Conservation (phyloP, 805 yeast species). For the Saccharomycopsis olivae region DNA sequence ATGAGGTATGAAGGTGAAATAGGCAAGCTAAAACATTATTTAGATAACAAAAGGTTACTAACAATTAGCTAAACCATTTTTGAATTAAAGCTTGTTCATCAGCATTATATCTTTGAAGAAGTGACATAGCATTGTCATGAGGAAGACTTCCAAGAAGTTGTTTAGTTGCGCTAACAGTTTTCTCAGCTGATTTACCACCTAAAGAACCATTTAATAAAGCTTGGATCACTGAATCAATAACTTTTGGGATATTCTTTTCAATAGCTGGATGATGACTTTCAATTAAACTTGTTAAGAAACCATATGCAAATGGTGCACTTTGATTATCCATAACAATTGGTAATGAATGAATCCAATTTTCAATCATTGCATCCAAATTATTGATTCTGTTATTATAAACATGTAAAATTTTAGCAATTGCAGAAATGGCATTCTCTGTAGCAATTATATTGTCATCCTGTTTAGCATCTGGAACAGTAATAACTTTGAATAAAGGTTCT, state of each 20-base stretch:
- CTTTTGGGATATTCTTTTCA: slow-evolving; percentile 42
- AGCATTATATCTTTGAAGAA: slow-evolving; percentile 52
- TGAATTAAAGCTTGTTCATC: slow-evolving; percentile 52
- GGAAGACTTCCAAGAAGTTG: slow-evolving; percentile 54
- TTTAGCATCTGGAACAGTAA: slow-evolving; percentile 69
- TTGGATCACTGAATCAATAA: slow-evolving; percentile 60
- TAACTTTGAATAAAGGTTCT: slow-evolving; percentile 63
- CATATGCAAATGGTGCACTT: slow-evolving; percentile 79
- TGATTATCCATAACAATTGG: slow-evolving; percentile 80
- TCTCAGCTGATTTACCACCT: slow-evolving; percentile 60
- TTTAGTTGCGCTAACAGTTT: slow-evolving; percentile 52
- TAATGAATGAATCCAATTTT: slow-evolving; percentile 70
- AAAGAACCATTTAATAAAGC: slow-evolving; percentile 63
- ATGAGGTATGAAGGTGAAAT: too few relatives aligned
- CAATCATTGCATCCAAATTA: slow-evolving; percentile 49
- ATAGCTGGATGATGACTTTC: slow-evolving; percentile 55
- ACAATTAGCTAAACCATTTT: slow-evolving; percentile 41
- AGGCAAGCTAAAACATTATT: too few relatives aligned
- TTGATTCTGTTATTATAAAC: slow-evolving; percentile 45
- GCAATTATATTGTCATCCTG: slow-evolving; percentile 79
- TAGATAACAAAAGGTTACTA: too few relatives aligned
- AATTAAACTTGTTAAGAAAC: slow-evolving; percentile 62
- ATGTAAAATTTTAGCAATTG: slow-evolving; percentile 77
- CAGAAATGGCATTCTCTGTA: slow-evolving; percentile 74
- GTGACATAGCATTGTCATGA: slow-evolving; percentile 52